Conservation (phyloP, 257 asterid species). For the Solanum corneliomulleri region DNA sequence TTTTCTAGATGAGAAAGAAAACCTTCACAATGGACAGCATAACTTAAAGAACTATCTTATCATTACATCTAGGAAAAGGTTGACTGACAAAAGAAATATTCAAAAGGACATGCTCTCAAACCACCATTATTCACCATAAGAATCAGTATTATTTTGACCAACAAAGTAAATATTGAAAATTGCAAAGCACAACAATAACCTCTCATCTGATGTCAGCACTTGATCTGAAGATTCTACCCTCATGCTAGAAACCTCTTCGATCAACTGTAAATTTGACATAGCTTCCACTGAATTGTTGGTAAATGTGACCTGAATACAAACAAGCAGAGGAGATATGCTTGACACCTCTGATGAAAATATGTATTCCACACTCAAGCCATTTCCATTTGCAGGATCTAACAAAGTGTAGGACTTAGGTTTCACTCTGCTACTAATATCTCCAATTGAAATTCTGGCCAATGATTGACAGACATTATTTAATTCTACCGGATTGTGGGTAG, state of each 20-base stretch:
- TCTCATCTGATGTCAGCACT: constrained; percentile 15
- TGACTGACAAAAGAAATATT: neutral
- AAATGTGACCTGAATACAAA: constrained; percentile 61
- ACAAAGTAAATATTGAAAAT: neutral
- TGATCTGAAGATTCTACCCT: constrained; percentile 45
- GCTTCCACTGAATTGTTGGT: constrained; percentile 56
- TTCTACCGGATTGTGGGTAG: constrained; percentile 34
- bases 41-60: neutral
- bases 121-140: neutral
- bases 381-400: constrained; percentile 72
- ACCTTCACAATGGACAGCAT: neutral
- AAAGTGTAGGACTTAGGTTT: constrained; percentile 59
- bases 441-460: constrained; percentile 78
- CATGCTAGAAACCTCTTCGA: constrained; percentile 48
- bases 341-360: constrained; percentile 66
- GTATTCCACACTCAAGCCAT: constrained; percentile 69
- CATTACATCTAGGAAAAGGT: neutral
- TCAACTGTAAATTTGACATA: constrained; percentile 48
- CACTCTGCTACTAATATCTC: constrained; percentile 59
- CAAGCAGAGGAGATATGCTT: constrained; percentile 41
- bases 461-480: constrained; percentile 35
- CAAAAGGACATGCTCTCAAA: neutral
- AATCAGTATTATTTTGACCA: neutral
- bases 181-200: neutral
- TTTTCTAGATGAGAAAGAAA: neutral